Conservation (phyloP, 331 rosid species). For the Dryas integrifolia region DNA sequence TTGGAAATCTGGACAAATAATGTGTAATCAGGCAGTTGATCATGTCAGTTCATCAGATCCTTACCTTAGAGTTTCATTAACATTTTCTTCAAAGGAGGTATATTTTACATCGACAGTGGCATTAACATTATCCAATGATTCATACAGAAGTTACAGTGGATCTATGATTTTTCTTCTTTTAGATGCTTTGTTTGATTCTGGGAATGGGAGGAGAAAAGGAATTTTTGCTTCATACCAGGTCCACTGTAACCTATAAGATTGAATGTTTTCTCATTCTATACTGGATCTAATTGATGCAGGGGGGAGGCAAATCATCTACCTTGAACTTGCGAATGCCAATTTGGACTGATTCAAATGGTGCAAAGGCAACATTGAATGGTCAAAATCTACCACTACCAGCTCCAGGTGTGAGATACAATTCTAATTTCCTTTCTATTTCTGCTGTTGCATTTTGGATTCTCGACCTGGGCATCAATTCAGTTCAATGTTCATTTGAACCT, state of each 20-base stretch:
- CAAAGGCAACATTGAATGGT: conserved; percentile 48
- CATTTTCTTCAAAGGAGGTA: conserved; percentile 48
- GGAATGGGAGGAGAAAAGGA: too few relatives aligned
- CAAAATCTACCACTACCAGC: conserved; percentile 38
- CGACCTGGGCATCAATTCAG: not conserved
- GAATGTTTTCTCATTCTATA: not conserved
- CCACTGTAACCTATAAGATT: too few relatives aligned
- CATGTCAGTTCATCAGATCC: conserved; percentile 60
- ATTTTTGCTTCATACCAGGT: too few relatives aligned
- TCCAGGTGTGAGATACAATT: conserved; percentile 44
- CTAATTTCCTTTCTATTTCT: not conserved
- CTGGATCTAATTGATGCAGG: conserved; percentile 32
- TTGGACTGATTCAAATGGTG: conserved; percentile 55
- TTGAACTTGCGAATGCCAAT: conserved; percentile 72
- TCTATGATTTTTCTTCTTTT: too few relatives aligned
- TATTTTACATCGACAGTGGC: not conserved
- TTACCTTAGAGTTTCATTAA: conserved; percentile 49
- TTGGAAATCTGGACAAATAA: conserved; percentile 64
- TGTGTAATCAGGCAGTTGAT: conserved; percentile 52
- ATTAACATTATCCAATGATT: not conserved
- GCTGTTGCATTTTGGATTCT: not conserved
- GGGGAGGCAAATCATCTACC: conserved; percentile 33
- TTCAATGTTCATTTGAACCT: not conserved
- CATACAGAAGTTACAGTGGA: not conserved
- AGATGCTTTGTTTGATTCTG: too few relatives aligned